Conservation (phyloP, 1,139 yeast genomes). For the Protomyces lactucae-debilis region DNA sequence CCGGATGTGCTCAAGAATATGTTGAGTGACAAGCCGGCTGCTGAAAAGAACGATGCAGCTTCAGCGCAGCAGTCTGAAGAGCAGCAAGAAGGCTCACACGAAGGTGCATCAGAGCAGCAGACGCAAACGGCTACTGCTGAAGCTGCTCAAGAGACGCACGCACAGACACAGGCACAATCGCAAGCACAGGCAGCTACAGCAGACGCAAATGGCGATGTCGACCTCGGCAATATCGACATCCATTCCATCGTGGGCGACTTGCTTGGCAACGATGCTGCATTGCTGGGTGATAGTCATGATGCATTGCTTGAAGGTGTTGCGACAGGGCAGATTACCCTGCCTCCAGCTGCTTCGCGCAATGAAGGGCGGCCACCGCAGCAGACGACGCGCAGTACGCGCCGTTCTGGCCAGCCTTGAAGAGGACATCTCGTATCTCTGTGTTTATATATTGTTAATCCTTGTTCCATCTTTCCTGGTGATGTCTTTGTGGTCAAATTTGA, state of each 20-base stretch:
- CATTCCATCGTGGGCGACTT: not conserved
- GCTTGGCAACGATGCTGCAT: not conserved
- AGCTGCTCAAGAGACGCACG: not conserved
- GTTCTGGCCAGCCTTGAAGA: not conserved
- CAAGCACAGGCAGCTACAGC: not conserved
- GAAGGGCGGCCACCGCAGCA: not conserved
- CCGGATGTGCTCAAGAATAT: constrained; percentile 10
- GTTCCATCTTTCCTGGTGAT: no score
- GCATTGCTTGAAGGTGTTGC: not conserved
- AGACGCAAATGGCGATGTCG: not conserved
- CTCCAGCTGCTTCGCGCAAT: not conserved
- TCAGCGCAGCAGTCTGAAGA: not conserved
- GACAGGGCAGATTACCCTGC: not conserved
- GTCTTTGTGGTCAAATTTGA: no score
- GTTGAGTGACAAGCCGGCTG: not conserved
- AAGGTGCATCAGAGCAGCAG: not conserved
- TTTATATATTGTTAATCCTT: no score
- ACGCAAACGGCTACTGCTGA: not conserved
- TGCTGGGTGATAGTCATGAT: not conserved
- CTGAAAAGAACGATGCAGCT: not conserved
- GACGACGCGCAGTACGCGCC: not conserved
- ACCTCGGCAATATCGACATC: not conserved
- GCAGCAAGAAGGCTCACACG: not conserved
- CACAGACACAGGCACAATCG: not conserved
- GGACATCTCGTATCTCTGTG: not conserved